Percentiles rank a stretch among this genome's conserved stretches.
These are phyloP conservation scores for Apophysomyces trapeziformis DNA, from an alignment of 371 early-diverging fungal species.

Conservation along the genomic window DNA sequence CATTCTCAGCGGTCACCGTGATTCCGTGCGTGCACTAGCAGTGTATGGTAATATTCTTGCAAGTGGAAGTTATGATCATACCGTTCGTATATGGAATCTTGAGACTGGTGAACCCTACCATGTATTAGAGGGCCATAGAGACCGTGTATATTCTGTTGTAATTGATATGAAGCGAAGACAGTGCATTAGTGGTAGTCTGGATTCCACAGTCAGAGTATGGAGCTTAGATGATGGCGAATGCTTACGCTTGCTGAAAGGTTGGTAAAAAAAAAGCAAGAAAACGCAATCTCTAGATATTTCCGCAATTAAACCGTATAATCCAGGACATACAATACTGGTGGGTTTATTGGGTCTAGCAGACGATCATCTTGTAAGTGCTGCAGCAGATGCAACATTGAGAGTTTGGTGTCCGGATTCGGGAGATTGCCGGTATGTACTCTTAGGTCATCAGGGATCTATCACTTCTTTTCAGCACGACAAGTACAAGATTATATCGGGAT, in stretches of 20 bases:
- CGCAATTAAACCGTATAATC: slow-evolving; percentile 23
- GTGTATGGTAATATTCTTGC: slow-evolving; percentile 83
- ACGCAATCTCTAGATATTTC: background rate
- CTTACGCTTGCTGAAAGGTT: slow-evolving; percentile 50
- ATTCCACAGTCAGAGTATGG: slow-evolving; percentile 94
- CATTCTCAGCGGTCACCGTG: slow-evolving; percentile 81
- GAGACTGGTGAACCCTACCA: slow-evolving; percentile 65
- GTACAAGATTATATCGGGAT: slow-evolving; percentile 89
- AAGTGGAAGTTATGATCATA: slow-evolving; percentile 93
- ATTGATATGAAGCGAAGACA: slow-evolving; percentile 76
- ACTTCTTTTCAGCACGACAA: slow-evolving; percentile 96
- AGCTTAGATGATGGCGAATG: slow-evolving; percentile 74
- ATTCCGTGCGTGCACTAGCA: slow-evolving; percentile 93
- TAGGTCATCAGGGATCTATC: slow-evolving; percentile 81
- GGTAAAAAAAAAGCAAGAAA: background rate
- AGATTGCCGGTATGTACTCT: slow-evolving; percentile 67
- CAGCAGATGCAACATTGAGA: slow-evolving; percentile 95
- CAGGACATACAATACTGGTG: slow-evolving; percentile 91
- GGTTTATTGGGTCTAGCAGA: slow-evolving; percentile 89
- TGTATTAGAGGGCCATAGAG: slow-evolving; percentile 76
- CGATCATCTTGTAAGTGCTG: slow-evolving; percentile 87
- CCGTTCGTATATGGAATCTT: slow-evolving; percentile 92
- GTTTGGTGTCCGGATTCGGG: slow-evolving; percentile 90
- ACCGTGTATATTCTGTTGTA: slow-evolving; percentile 91
- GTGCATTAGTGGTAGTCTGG: slow-evolving; percentile 93